phyloP scores from a whole-genome alignment of 495 filamentous ascomycete genomes.

The Talaromyces proteolyticus region DNA sequence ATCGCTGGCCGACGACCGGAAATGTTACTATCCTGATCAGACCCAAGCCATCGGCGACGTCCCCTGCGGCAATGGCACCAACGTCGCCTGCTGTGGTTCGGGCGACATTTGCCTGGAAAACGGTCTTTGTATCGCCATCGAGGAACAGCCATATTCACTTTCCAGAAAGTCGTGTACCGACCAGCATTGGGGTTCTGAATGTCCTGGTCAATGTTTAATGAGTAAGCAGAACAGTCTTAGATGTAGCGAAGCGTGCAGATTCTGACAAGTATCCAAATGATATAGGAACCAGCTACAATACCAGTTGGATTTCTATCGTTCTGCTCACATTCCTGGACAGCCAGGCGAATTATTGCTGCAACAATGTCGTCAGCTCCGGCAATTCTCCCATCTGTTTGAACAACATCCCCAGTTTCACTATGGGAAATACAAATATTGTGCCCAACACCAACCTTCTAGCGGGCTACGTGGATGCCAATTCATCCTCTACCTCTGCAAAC shows the following conservation, averaged over 20 bases:
- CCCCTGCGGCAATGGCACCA: slow-evolving; percentile 37
- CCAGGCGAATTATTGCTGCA: slow-evolving; percentile 24
- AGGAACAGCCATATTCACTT: slow-evolving; percentile 13
- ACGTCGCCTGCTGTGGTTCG: slow-evolving; percentile 66
- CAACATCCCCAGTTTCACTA: slow-evolving; percentile 12
- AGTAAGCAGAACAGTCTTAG: not conserved
- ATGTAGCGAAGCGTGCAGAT: not conserved
- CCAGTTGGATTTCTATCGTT: slow-evolving; percentile 21
- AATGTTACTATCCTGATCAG: slow-evolving; percentile 23
- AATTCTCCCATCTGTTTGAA: slow-evolving; percentile 13
- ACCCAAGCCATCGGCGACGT: slow-evolving; percentile 10
- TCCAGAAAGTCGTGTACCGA: slow-evolving; percentile 20
- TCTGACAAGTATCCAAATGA: not conserved
- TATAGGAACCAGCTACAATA: slow-evolving; percentile 7
- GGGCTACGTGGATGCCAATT: slow-evolving; percentile 10
- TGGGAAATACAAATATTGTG: slow-evolving; percentile 13
- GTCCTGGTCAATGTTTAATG: slow-evolving; percentile 10
- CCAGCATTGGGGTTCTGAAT: slow-evolving; percentile 15
- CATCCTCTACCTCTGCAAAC: slow-evolving; percentile 6
- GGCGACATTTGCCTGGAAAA: slow-evolving; percentile 61
- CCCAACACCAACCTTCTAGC: slow-evolving; percentile 15
- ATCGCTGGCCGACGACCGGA: not conserved
- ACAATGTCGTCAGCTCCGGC: slow-evolving; percentile 13
- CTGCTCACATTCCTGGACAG: slow-evolving; percentile 12
- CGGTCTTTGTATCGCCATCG: slow-evolving; percentile 19